These are phyloP conservation scores for Penicillium lagena DNA, from an alignment of 495 filamentous ascomycete genomes.

Conservation along the genomic window DNA sequence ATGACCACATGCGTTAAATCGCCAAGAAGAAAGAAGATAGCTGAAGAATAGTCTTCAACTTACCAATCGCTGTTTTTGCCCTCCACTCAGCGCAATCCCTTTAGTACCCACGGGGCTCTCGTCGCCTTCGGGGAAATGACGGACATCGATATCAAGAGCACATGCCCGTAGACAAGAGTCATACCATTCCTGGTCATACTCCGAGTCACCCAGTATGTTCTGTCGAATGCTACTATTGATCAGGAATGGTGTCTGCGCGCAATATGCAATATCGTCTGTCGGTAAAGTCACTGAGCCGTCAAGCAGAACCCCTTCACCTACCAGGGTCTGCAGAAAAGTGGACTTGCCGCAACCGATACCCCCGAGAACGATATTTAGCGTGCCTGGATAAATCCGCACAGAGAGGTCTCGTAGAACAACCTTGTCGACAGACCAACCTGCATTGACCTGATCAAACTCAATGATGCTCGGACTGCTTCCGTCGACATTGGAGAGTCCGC, in stretches of 20 bases:
- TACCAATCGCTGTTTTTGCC: slow-evolving; percentile 31
- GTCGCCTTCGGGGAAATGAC: slow-evolving; percentile 24
- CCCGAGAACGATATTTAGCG: too few relatives aligned
- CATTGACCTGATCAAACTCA: too few relatives aligned
- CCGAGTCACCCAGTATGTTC: slow-evolving; percentile 23
- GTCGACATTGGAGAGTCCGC: slow-evolving; percentile 21
- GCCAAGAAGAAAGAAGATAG: too few relatives aligned
- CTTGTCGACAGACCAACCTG: too few relatives aligned
- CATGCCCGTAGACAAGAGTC: slow-evolving; percentile 29
- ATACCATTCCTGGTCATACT: slow-evolving; percentile 31
- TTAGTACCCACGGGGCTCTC: slow-evolving; percentile 22
- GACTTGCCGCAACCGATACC: too few relatives aligned
- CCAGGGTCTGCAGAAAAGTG: too few relatives aligned
- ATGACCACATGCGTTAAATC: too few relatives aligned
- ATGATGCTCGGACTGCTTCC: slow-evolving; percentile 17
- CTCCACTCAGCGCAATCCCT: slow-evolving; percentile 28
- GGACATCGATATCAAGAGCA: slow-evolving; percentile 26
- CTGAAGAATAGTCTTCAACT: slow-evolving; percentile 7
- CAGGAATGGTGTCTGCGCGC: slow-evolving; percentile 33
- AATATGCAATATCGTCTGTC: slow-evolving; percentile 22
- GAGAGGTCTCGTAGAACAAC: too few relatives aligned
- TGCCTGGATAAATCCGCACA: too few relatives aligned
- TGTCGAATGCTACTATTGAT: slow-evolving; percentile 31
- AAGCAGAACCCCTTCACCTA: too few relatives aligned
- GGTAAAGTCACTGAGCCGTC: slow-evolving; percentile 10